Evolutionary conservation across 225 moss, liverwort and hornwort genomes (phyloP).

Genomic region (Polytrichum formosum): DNA sequence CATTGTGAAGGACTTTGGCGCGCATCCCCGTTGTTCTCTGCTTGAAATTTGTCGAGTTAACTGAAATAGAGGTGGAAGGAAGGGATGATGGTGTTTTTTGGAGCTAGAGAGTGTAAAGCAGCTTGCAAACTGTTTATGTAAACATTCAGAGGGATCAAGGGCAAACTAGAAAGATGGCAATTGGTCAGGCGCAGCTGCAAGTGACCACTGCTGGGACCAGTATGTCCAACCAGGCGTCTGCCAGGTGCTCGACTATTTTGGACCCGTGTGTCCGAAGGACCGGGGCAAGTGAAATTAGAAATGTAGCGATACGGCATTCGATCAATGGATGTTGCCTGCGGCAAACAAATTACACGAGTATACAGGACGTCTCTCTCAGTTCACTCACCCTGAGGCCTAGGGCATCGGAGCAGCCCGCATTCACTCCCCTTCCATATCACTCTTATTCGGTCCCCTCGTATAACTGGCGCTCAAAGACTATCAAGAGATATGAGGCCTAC

Average conservation of each 20-base stretch:
- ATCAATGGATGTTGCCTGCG: slow-evolving; percentile 30
- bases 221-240: slow-evolving; percentile 18
- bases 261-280: slow-evolving; percentile 13
- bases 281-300: slow-evolving; percentile 15
- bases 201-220: slow-evolving; percentile 12
- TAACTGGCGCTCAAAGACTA: slow-evolving; percentile 44
- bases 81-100: background rate
- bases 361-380: slow-evolving; percentile 7
- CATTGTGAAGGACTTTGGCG: too few species aligned
- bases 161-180: slow-evolving; percentile 17
- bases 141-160: background rate
- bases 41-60: too few species aligned
- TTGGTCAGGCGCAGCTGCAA: slow-evolving; percentile 6
- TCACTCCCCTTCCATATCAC: slow-evolving; percentile 38
- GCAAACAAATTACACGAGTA: slow-evolving; percentile 5
- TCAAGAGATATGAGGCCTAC: slow-evolving; percentile 34
- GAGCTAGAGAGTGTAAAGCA: background rate
- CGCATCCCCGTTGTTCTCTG: too few species aligned
- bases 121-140: background rate
- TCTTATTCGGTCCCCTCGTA: slow-evolving; percentile 43
- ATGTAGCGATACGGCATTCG: slow-evolving; percentile 29
- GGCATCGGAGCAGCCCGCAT: slow-evolving; percentile 28
- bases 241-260: slow-evolving; percentile 13
- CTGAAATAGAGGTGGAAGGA: background rate
- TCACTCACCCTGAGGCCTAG: slow-evolving; percentile 15